phyloP scores from a whole-genome alignment of 139 green algal species.

The Asterochloris erici region DNA sequence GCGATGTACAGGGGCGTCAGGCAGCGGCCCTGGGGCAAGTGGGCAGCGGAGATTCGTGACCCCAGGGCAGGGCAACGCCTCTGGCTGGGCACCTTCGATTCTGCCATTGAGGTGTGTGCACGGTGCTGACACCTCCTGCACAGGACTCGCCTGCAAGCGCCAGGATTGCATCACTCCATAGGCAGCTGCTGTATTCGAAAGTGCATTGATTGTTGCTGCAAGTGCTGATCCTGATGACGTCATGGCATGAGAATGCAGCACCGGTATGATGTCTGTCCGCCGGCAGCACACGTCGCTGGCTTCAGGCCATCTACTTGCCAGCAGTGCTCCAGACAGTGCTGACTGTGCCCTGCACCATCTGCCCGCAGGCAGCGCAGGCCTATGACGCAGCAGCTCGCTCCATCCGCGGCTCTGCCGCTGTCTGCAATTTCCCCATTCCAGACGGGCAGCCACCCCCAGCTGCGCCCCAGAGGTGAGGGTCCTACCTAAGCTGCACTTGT shows the following conservation, averaged over 20 bases:
- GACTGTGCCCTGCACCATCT: neutral
- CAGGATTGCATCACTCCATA: neutral
- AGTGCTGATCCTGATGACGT: neutral
- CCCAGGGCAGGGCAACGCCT: constrained; percentile 42
- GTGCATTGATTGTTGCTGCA: no score
- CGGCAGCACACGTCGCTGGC: neutral
- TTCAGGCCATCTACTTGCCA: no score
- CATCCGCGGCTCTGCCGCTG: constrained; percentile 79
- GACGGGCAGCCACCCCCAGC: constrained; percentile 2
- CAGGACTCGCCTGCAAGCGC: neutral
- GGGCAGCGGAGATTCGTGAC: constrained; percentile 96
- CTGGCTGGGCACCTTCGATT: constrained; percentile 97
- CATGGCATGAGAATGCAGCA: neutral
- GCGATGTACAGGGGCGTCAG: constrained; percentile 65
- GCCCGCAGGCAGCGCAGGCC: constrained; percentile 65
- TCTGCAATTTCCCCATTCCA: constrained; percentile 82
- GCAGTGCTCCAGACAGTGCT: no score
- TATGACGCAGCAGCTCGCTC: constrained; percentile 89
- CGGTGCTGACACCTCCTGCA: neutral
- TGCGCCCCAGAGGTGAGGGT: neutral
- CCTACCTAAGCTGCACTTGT: neutral
- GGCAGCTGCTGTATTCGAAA: neutral
- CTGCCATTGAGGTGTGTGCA: constrained; percentile 64
- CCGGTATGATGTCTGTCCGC: neutral
- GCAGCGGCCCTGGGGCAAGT: constrained; percentile 91